Evolutionary conservation across 371 early-diverging fungal genomes (phyloP), one percentile per base, ranked within the genome.

Genomic region (Sanchytrium tribonematis): DNA sequence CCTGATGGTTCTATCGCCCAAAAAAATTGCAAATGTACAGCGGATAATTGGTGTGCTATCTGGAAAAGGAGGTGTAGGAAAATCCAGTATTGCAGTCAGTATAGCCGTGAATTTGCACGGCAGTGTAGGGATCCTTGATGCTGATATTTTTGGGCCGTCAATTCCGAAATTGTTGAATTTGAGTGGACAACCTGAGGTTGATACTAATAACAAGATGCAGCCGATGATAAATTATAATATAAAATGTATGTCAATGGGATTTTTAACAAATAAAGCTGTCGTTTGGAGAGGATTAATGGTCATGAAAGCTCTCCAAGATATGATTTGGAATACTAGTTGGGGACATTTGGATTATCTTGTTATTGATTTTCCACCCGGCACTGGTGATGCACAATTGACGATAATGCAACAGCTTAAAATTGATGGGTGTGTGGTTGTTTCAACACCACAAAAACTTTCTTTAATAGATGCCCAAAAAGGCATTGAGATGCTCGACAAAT

Each of bases 251-350:
- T 88, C 88, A 0, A 90, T 92, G 87, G 92, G 92, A 12, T 90
- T 88, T 71, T 73, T 92, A 48, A 81, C 85, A 71, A 85, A 86
- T 30, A 82, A 81, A 0, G 83, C 89, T 1, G 86, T 92, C 0
- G 92, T 87, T 17, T 92, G 92, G 92, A 80, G 92, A 67, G 92
- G 92, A 0, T 73, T 92, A 71, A 90, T 92, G 90, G 83, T 91
- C 1, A 91, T 91, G 91, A 91, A 91, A 74, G 90, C 88, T 0
- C 76, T 91, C 27, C 88, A 91, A 70, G 90, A 90, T 74, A 75
- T 91, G 69, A 70, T 90, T 68, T 84, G 88, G 72, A 84, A 88
- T 73, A 88, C 88, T 28, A 84, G 86, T 1, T 91, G 92, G 92
- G 79, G 80, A 1, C 79, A 78, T 0, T 70, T 87, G 29, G 92